Percentiles rank a stretch among this genome's conserved stretches.
These are phyloP conservation scores for Meira miltonrushii DNA, from an alignment of 1,284 basidiomycete species.

Conservation along the genomic window DNA sequence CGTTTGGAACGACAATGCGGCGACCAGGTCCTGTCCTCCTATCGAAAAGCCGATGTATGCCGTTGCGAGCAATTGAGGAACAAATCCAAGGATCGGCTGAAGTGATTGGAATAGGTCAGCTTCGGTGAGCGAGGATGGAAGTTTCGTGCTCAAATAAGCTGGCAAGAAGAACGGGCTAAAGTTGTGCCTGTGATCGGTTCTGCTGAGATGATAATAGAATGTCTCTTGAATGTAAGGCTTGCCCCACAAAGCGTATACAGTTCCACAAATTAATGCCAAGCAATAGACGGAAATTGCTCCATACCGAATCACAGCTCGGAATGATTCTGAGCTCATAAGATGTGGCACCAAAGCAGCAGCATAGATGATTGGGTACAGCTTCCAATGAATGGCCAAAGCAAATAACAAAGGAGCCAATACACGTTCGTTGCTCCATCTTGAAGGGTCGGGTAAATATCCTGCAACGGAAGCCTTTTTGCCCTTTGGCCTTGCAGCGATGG, in stretches of 20 bases:
- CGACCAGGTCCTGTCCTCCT: constrained; percentile 62
- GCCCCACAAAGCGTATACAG: constrained; percentile 63
- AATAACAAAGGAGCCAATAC: constrained; percentile 26
- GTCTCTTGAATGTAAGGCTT: constrained; percentile 84
- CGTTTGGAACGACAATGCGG: constrained; percentile 89
- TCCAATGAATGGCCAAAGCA: constrained; percentile 43
- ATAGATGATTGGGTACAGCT: constrained; percentile 79
- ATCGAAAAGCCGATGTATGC: constrained; percentile 67
- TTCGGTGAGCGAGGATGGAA: neutral
- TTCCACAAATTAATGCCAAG: constrained; percentile 1
- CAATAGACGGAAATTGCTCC: constrained; percentile 11
- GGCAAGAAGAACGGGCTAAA: constrained; percentile 96
- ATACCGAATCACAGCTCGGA: constrained; percentile 9
- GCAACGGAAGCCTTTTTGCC: neutral
- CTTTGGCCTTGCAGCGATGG: neutral
- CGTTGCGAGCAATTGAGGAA: constrained; percentile 68
- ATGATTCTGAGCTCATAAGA: constrained; percentile 52
- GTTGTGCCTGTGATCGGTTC: constrained; percentile 94
- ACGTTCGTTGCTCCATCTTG: neutral
- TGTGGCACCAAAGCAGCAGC: constrained; percentile 69
- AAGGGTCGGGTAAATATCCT: neutral
- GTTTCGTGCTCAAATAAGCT: constrained; percentile 64
- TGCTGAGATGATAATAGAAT: constrained; percentile 83
- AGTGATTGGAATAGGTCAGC: constrained; percentile 20
- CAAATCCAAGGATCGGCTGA: constrained; percentile 27